A percentile compares a stretch with the other conserved stretches of the same genome.
phyloP scores from a whole-genome alignment of 75 land plant genomes.

The Ceratopteris richardii region DNA sequence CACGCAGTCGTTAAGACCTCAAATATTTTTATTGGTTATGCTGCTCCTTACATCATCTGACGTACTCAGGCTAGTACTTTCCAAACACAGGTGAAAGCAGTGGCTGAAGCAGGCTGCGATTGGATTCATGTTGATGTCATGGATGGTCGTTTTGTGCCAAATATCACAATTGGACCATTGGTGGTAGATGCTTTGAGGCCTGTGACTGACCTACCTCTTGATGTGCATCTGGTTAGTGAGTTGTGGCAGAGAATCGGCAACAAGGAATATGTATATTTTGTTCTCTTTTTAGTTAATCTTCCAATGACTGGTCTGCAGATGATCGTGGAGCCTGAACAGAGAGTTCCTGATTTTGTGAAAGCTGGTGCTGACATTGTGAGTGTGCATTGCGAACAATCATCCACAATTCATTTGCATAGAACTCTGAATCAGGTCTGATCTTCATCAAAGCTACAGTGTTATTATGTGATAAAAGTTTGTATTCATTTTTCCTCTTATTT shows the following conservation, averaged over 20 bases:
- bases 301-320: slow-evolving; percentile 37
- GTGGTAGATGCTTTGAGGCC: slow-evolving; percentile 94
- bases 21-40: too few relatives aligned
- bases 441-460: too few relatives aligned
- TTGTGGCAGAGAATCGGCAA: not conserved
- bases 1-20: too few relatives aligned
- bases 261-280: too few relatives aligned
- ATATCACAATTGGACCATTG: slow-evolving; percentile 96
- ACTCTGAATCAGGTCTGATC: slow-evolving; percentile 67
- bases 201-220: slow-evolving; percentile 88
- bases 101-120: slow-evolving; percentile 91
- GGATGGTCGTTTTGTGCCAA: slow-evolving; percentile 99
- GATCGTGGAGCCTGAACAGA: slow-evolving; percentile 97
- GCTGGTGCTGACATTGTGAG: slow-evolving; percentile 98
- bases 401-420: slow-evolving; percentile 93
- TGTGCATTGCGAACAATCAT: slow-evolving; percentile 83
- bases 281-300: not conserved
- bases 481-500: too few relatives aligned
- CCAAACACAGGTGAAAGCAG: slow-evolving; percentile 97
- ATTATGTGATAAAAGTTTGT: too few relatives aligned
- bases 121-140: slow-evolving; percentile 99
- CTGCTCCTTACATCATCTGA: too few relatives aligned
- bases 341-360: slow-evolving; percentile 92
- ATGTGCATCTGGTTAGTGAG: slow-evolving; percentile 80
- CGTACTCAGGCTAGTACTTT: too few relatives aligned